Percentiles rank a stretch among this genome's conserved stretches.
These are phyloP conservation scores for Saturnispora sekii DNA, from an alignment of 805 yeast species.

Conservation along the genomic window DNA sequence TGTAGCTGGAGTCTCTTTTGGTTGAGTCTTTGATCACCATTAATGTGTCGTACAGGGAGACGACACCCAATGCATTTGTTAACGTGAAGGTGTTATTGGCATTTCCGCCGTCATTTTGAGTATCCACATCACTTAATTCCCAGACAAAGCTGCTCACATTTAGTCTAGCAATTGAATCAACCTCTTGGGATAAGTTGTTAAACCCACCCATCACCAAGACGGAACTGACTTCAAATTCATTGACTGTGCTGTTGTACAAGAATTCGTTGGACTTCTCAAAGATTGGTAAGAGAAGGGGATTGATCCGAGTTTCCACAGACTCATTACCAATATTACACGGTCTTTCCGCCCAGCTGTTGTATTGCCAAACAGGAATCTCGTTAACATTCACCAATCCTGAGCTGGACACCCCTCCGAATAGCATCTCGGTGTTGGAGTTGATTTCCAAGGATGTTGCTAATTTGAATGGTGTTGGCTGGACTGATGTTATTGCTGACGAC, in stretches of 20 bases:
- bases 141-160: slow-evolving; percentile 31
- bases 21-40: slow-evolving; percentile 29
- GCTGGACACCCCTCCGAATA: slow-evolving; percentile 58
- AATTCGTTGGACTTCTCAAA: slow-evolving; percentile 27
- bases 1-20: slow-evolving; percentile 19
- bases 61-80: slow-evolving; percentile 36
- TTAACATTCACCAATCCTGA: slow-evolving; percentile 64
- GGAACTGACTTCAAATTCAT: slow-evolving; percentile 28
- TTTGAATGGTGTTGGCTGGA: slow-evolving; percentile 47
- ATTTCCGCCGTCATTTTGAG: slow-evolving; percentile 10
- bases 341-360: slow-evolving; percentile 57
- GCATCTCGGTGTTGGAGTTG: slow-evolving; percentile 35
- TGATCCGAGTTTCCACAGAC: slow-evolving; percentile 42
- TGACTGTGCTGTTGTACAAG: slow-evolving; percentile 17
- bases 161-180: slow-evolving; percentile 28
- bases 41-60: slow-evolving; percentile 41
- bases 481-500: slow-evolving; percentile 35
- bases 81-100: slow-evolving; percentile 14
- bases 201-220: slow-evolving; percentile 58
- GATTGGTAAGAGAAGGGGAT: slow-evolving; percentile 46
- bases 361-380: slow-evolving; percentile 68
- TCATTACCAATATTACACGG: slow-evolving; percentile 24
- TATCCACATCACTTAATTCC: slow-evolving; percentile 32
- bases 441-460: slow-evolving; percentile 39
- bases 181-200: slow-evolving; percentile 12